These are phyloP conservation scores for Podospora bellae-mahoneyi DNA, from an alignment of 495 filamentous ascomycete species.

Conservation along the genomic window DNA sequence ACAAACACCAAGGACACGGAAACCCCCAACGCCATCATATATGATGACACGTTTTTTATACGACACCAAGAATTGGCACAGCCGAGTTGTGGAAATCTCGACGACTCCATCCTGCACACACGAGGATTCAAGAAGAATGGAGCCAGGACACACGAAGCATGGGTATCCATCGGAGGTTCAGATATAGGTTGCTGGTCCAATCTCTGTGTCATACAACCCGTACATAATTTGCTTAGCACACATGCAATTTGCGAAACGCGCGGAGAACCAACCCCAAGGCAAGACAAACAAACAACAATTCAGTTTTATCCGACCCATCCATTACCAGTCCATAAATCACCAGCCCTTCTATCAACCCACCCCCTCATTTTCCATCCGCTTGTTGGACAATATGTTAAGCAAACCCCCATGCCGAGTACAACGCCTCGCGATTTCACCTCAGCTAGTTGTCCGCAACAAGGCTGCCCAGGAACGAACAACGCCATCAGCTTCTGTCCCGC, in stretches of 20 bases:
- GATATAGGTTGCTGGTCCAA: neutral
- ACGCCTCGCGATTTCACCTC: neutral
- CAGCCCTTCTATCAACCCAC: neutral
- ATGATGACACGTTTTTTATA: neutral
- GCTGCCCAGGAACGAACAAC: neutral
- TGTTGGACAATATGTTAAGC: neutral
- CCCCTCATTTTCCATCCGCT: neutral
- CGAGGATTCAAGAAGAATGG: neutral
- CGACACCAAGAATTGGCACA: conserved; percentile 1
- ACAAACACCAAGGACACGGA: neutral
- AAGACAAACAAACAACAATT: neutral
- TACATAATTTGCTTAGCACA: neutral
- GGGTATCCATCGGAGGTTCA: neutral
- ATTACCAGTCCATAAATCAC: neutral
- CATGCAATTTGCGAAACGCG: too few relatives aligned
- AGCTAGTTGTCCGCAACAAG: neutral
- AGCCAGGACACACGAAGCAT: neutral
- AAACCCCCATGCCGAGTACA: neutral
- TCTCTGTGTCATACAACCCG: neutral
- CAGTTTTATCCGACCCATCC: neutral
- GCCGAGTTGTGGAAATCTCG: neutral
- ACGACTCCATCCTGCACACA: neutral
- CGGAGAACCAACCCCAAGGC: too few relatives aligned
- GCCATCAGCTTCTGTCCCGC: neutral
- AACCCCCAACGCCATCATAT: neutral